Base-by-base conservation (phyloP, 1,284 basidiomycete genomes). In the Tremellales sp. region DNA sequence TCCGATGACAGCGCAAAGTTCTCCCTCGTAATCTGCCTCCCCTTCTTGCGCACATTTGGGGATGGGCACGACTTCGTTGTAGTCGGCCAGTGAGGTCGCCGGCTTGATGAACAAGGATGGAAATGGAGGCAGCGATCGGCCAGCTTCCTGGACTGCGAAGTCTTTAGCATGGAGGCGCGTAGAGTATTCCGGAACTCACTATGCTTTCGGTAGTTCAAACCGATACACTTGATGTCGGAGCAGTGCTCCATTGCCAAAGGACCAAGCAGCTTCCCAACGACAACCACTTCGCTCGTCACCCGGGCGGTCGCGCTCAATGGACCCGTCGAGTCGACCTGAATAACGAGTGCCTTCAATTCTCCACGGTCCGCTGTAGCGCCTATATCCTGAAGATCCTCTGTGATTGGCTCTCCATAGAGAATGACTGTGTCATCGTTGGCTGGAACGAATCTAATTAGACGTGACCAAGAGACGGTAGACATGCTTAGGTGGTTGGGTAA, bases 41-140 rank as follows among this genome's bases (percentile, higher is more conserved):
- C 79, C 77, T 5, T 86, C 86, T 60, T 86, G 83, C 1, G 81
- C 82, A 28, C 75, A 79, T 28, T 74, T 77, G 0, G 86, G 86
- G 35, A 90, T 80, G 16, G 72, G 71, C 25, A 88, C 77, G 0
- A 79, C 75, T 3, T 81, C 81, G 33, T 78, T 76, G 1, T 86
- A 85, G 8, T 84, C 86, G 34, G 85, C 83, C 37, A 91, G 74
- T 8, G 85, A 75, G 0, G 80, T 79, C 1, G 78, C 68, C 3
- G 88, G 87, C 67, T 92, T 91, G 72, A 84, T 83, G 73, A 89
- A 89, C 5, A 88, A 73, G 28, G 85, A 76, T 0, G 86, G 86
- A 36, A 81, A 81, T 3, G 82, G 84, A 29, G 28, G 54, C 8
- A 53, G 40, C 13, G 36, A 24, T 13, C 57, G 40, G 1, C 51